These are phyloP conservation scores for Penicillium mononematosum DNA, from an alignment of 495 filamentous ascomycete species.

Conservation along the genomic window DNA sequence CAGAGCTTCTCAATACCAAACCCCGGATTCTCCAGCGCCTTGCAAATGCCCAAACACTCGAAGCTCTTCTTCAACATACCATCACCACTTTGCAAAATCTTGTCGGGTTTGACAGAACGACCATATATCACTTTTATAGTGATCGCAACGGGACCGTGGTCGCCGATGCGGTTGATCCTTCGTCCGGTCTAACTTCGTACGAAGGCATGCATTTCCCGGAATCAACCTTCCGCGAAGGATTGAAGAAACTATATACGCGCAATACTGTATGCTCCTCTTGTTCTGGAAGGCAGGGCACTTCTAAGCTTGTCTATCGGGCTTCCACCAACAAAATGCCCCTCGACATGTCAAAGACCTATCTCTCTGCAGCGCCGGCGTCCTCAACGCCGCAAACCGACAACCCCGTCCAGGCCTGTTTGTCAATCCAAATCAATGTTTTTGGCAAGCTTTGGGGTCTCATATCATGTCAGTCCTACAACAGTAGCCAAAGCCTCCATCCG, in stretches of 20 bases:
- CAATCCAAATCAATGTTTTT: constrained; percentile 86
- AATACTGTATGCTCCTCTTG: constrained; percentile 33
- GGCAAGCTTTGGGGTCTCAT: constrained; percentile 83
- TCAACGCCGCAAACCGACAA: constrained; percentile 72
- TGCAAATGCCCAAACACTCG: constrained; percentile 64
- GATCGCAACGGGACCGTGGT: constrained; percentile 76
- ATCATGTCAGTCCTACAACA: constrained; percentile 77
- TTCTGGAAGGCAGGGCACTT: constrained; percentile 25
- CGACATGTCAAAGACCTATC: constrained; percentile 77
- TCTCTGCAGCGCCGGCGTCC: constrained; percentile 76
- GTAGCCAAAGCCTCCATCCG: constrained; percentile 76
- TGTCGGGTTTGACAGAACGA: constrained; percentile 79
- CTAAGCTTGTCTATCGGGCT: constrained; percentile 77
- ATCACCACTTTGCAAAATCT: constrained; percentile 61
- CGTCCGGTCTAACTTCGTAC: constrained; percentile 69
- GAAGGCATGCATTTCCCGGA: constrained; percentile 80
- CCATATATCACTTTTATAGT: constrained; percentile 85
- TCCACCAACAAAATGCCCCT: constrained; percentile 56
- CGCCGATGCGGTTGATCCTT: constrained; percentile 73
- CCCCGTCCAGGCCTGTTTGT: constrained; percentile 79
- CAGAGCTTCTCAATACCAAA: constrained; percentile 85
- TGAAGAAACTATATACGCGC: constrained; percentile 74
- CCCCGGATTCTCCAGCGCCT: constrained; percentile 81
- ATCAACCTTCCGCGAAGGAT: constrained; percentile 69
- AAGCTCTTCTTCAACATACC: constrained; percentile 27